Base-by-base conservation (phyloP, 1,139 yeast species). In the Yarrowia galli region DNA sequence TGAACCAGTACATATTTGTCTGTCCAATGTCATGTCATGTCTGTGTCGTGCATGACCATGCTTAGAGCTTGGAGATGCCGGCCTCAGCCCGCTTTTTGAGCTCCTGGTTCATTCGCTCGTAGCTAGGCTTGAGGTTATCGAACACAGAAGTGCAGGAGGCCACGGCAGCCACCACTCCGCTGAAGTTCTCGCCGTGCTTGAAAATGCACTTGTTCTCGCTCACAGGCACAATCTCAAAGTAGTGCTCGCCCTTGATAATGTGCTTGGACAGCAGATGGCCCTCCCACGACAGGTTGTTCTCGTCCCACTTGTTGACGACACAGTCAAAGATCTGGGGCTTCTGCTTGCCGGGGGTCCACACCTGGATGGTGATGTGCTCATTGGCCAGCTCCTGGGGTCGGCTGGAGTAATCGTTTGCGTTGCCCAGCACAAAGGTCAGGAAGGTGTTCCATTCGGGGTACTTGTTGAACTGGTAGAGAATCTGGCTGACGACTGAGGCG, bases 101-200 rank as follows among this genome's bases (percentile, higher is more conserved):
- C 38, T 61, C 66, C 18, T n/a, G 56, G 66, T 61, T 61, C 46
- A 61, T 35, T 46, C 66, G 54, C 16, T 46, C 46, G 56, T 61
- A 61, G 43, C 23, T 35, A 23, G 66, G 54, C 66, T 46, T 23
- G 15, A 61, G n/a, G 13, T 23, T 61, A 9, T 48, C 56, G 28
- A 46, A 61, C 6, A 61, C 3, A 1, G 46, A 35, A 9, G 66
- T 61, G 38, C 1, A 46, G 5, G 45, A 22, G 18, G 46, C 46
- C 18, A 35, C 45, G 12, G 49, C 6, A 56, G 66, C 56, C 15
- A 48, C 56, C 8, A 10, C 25, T 16, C 66, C 66, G 18, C 25
- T 35, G 20, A 61, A 61, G 36, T 35, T 13, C 38, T 61, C 66
- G 25, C 66, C 66, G n/a, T 61, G 66, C 66, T 61, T 61, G 56